Base-by-base conservation (phyloP, 1,139 yeast species). In the Scheffersomyces cryptocercus region DNA sequence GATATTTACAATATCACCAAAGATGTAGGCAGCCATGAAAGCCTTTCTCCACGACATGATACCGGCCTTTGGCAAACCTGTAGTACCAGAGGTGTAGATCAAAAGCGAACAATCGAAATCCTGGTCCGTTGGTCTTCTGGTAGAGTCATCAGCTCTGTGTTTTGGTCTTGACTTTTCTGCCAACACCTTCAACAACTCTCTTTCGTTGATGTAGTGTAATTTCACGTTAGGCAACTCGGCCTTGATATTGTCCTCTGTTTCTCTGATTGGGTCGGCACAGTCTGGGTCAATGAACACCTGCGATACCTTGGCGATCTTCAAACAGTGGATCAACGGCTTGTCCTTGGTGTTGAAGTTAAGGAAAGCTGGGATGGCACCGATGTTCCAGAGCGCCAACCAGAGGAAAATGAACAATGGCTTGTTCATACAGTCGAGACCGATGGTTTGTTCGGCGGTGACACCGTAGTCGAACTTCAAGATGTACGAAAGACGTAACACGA, bases 11-110 rank as follows among this genome's bases (percentile, higher is more conserved):
- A 88, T 84, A 50, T 77, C 75, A 1, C 90, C 89, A 62, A 88
- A 89, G 35, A 87, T 61, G 7, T 77, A 67, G 1, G 89, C 73
- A 0, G 96, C 96, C 71, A 86, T 72, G 49, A 73, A 74, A 3
- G 86, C 78, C 64, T 90, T 91, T 55, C 89, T 76, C 97, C 97
- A 90, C 3, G 95, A 85, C 83, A 91, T 85, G 49, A 88, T 85
- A 4, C 96, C 98, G 4, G 97, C 88, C 65, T 93, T 93, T 11
- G 99, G 98, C 50, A 90, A 68, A 0, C 98, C 98, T 0, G 98
- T 89, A 8, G 98, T 91, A 37, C 99, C 99, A 0, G 96, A 87
- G 1, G 99, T 93, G 62, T 85, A 91, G 45, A 93, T 88, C 55
- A 88, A 75, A 49, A 85, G 77, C 30, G 88, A 84, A 9, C 93